Conservation (phyloP, 2,329 filamentous ascomycete species). For the Fusarium pseudoanthophilum region DNA sequence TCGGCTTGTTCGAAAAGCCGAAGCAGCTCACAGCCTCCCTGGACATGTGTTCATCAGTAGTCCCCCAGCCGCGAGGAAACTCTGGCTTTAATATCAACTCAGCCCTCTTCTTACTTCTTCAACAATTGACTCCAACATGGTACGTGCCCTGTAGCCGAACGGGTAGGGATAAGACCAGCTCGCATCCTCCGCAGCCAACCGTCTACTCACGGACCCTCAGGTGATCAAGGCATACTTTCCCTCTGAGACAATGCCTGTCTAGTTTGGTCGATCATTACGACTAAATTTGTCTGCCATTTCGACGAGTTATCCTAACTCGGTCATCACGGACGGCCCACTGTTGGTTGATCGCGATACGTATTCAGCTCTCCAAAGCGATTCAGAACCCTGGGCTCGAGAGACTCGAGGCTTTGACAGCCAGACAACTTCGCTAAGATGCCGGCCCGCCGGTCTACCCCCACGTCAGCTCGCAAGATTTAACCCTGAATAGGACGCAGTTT, state of each 20-base stretch:
- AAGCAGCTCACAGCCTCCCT: background rate
- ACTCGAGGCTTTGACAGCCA: background rate
- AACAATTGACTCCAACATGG: constrained; percentile 12
- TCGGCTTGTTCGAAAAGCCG: background rate
- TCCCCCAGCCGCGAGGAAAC: background rate
- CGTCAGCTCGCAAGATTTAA: constrained; percentile 28
- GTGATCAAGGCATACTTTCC: constrained; percentile 36
- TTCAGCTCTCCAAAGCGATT: background rate
- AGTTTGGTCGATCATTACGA: constrained; percentile 42
- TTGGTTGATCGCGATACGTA: background rate
- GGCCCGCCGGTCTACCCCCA: constrained; percentile 28
- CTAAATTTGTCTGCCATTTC: constrained; percentile 25
- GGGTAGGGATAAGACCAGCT: constrained; percentile 32
- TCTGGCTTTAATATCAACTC: background rate
- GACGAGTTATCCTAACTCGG: constrained; percentile 14
- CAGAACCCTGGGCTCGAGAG: background rate
- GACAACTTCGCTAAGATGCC: background rate
- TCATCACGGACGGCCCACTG: constrained; percentile 18
- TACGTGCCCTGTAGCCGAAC: constrained; percentile 31
- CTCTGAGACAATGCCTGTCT: constrained; percentile 41
- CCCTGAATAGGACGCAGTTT: constrained; percentile 9
- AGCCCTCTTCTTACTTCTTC: constrained; percentile 34
- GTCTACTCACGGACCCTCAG: constrained; percentile 36
- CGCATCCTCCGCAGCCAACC: constrained; percentile 39
- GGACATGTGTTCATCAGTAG: background rate